A percentile compares a stretch with the other conserved stretches of the same genome.
Conservation (phyloP, 2,329 filamentous ascomycete genomes). For the Fusarium sp. region DNA sequence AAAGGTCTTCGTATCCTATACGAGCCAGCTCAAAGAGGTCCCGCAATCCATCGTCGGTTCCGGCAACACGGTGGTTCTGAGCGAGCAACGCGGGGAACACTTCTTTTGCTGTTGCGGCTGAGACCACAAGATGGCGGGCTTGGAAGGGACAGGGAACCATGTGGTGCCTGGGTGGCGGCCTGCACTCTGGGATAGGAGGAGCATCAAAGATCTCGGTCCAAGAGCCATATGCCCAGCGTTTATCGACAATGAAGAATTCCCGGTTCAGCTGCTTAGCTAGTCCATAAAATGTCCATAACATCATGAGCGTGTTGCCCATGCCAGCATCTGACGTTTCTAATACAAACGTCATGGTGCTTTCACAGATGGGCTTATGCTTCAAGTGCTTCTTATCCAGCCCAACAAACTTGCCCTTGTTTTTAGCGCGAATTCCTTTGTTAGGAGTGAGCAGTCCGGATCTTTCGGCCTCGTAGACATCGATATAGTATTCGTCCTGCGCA, state of each 20-base stretch:
- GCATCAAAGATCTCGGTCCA: constrained; percentile 77
- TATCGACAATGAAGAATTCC: constrained; percentile 86
- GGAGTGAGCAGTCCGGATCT: constrained; percentile 64
- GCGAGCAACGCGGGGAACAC: constrained; percentile 67
- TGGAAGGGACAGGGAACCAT: constrained; percentile 82
- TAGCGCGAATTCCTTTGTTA: constrained; percentile 50
- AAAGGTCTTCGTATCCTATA: constrained; percentile 76
- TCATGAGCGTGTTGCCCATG: constrained; percentile 78
- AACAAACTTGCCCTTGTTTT: constrained; percentile 57
- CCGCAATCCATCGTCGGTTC: constrained; percentile 47
- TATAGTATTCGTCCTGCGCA: constrained; percentile 70
- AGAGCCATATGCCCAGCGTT: constrained; percentile 81
- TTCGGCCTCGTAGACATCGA: constrained; percentile 79
- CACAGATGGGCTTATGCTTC: constrained; percentile 66
- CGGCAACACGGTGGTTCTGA: constrained; percentile 44
- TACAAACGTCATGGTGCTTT: constrained; percentile 78
- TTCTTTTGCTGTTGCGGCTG: constrained; percentile 70
- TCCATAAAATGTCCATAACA: constrained; percentile 85
- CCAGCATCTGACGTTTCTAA: constrained; percentile 78
- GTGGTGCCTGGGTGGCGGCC: constrained; percentile 75
- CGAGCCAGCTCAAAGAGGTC: constrained; percentile 75
- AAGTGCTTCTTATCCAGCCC: constrained; percentile 57
- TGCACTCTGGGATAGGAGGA: constrained; percentile 71
- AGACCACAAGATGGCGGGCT: constrained; percentile 78
- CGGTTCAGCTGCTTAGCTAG: constrained; percentile 77